Conservation (phyloP, 371 early-diverging fungal genomes). For the Mucor saturninus region DNA sequence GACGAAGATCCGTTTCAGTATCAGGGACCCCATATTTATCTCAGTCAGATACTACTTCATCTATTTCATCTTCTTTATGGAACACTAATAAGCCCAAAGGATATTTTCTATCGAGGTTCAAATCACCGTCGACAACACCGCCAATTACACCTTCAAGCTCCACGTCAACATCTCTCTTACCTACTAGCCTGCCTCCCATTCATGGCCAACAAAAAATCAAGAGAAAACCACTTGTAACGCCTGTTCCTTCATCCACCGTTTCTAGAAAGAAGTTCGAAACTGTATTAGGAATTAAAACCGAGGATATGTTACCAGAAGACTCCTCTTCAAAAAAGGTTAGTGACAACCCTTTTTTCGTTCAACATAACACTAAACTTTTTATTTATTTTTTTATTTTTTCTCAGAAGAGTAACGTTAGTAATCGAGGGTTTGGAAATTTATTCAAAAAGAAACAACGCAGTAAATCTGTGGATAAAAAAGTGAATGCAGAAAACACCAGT, state of each 20-base stretch:
- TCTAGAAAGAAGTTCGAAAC: slow-evolving; percentile 18
- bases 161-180: not conserved
- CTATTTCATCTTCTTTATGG: slow-evolving; percentile 10
- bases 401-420: not conserved
- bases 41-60: slow-evolving; percentile 12
- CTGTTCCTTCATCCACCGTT: slow-evolving; percentile 1
- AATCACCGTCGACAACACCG: not conserved
- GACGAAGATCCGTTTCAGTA: slow-evolving; percentile 22
- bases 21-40: slow-evolving; percentile 5
- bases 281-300: slow-evolving; percentile 14
- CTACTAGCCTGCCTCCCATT: slow-evolving; percentile 13
- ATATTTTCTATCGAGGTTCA: slow-evolving; percentile 19
- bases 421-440: slow-evolving; percentile 19
- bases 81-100: slow-evolving; percentile 3
- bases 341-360: slow-evolving; percentile 1
- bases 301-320: slow-evolving; percentile 10
- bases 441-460: slow-evolving; percentile 14
- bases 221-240: slow-evolving; percentile 15
- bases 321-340: slow-evolving; percentile 27
- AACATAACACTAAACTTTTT: not conserved
- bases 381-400: not conserved
- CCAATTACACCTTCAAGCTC: slow-evolving; percentile 14
- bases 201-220: slow-evolving; percentile 22
- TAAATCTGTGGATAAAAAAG: slow-evolving; percentile 22
- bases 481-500: not conserved